Evolutionary conservation across 2,329 filamentous ascomycete genomes (phyloP).

Genomic region (Xylariaceae sp.): DNA sequence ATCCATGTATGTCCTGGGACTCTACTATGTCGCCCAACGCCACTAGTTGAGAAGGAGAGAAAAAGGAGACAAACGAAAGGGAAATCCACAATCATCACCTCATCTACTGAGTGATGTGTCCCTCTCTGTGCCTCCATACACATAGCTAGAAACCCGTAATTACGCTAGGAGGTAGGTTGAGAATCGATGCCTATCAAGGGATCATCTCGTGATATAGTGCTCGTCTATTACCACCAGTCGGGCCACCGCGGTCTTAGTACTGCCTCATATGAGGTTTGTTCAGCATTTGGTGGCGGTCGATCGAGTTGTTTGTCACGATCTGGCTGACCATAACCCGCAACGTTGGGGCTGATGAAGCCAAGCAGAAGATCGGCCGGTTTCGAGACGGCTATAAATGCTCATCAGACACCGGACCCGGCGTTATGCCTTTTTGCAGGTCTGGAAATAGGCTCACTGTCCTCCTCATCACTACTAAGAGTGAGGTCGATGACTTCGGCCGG

Average conservation of each 20-base stretch:
- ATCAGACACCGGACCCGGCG: constrained; percentile 1
- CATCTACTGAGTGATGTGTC: constrained; percentile 7
- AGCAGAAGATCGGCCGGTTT: background rate
- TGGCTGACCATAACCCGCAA: background rate
- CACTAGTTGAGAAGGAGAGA: background rate
- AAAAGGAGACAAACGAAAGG: background rate
- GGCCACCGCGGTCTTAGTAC: background rate
- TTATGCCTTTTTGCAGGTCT: constrained; percentile 46
- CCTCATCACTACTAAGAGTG: constrained; percentile 53
- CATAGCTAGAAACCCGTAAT: background rate
- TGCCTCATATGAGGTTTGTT: background rate
- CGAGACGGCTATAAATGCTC: background rate
- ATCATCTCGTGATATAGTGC: background rate
- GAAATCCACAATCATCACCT: background rate
- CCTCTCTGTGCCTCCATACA: background rate
- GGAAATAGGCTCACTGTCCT: constrained; percentile 39
- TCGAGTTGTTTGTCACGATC: background rate
- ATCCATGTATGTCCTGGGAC: constrained; percentile 1
- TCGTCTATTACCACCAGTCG: background rate
- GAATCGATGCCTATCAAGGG: background rate
- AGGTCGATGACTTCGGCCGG: constrained; percentile 53
- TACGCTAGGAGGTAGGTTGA: background rate
- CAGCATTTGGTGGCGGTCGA: background rate
- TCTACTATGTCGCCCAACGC: constrained; percentile 10
- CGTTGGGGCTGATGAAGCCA: background rate